Percentiles rank a stretch among this genome's conserved stretches.
Conservation (phyloP, 164 flowering plant genomes). For the Nelumbo lutea region DNA sequence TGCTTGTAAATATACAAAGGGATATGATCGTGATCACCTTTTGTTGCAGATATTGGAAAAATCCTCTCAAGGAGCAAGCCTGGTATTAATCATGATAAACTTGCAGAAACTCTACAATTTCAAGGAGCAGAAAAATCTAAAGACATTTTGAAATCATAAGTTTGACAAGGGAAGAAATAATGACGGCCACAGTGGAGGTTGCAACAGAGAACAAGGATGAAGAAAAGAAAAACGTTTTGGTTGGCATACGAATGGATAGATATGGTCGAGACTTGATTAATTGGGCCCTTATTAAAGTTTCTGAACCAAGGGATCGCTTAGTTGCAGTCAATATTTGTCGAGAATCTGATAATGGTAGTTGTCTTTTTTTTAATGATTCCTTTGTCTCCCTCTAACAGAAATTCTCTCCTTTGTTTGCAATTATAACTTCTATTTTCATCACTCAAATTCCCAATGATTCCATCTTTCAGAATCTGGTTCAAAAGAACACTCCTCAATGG, state of each 20-base stretch:
- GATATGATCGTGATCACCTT: conserved; percentile 2
- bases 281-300: conserved; percentile 79
- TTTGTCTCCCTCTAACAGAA: too few species aligned
- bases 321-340: conserved; percentile 60
- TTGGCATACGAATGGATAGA: conserved; percentile 46
- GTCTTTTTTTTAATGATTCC: background rate
- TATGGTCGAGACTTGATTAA: conserved; percentile 45
- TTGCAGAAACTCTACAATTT: conserved; percentile 14
- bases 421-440: too few species aligned
- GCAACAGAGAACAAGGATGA: background rate
- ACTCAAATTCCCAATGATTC: conserved; percentile 1
- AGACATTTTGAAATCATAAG: conserved; percentile 13
- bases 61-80: background rate
- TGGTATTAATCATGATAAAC: background rate
- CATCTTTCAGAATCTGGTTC: conserved; percentile 32
- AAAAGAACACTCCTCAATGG: conserved; percentile 35
- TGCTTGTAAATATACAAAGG: background rate
- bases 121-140: background rate
- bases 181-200: conserved; percentile 29
- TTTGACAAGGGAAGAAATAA: conserved; percentile 5
- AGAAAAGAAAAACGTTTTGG: conserved; percentile 35
- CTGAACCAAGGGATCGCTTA: conserved; percentile 69
- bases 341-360: conserved; percentile 29
- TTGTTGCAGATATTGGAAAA: conserved; percentile 20
- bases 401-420: background rate